A percentile compares a stretch with the other conserved stretches of the same genome.
phyloP scores from a whole-genome alignment of 306 rosid genomes.

The Astragalus membranaceus region DNA sequence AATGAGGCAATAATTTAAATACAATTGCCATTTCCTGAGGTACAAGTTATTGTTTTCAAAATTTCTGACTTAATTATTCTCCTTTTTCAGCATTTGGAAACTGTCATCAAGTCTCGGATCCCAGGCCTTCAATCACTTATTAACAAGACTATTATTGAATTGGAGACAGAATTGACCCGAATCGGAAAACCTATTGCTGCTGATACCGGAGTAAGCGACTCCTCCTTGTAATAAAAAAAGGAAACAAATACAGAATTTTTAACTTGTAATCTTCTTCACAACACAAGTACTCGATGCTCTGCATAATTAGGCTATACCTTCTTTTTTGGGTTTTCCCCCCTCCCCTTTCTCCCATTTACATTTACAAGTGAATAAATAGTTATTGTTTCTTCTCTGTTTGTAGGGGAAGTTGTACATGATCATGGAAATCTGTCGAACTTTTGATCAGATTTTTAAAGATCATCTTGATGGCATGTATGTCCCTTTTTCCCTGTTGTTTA shows the following conservation, averaged over 20 bases:
- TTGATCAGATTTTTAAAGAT: conserved; percentile 88
- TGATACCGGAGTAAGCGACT: conserved; percentile 80
- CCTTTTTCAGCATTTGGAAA: conserved; percentile 81
- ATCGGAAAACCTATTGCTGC: conserved; percentile 90
- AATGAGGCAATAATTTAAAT: conserved; percentile 4
- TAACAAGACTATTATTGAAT: conserved; percentile 74
- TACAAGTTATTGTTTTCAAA: neutral
- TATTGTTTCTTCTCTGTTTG: conserved; percentile 20
- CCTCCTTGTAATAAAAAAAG: neutral
- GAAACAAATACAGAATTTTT: neutral
- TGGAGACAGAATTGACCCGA: conserved; percentile 82
- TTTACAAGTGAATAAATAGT: neutral
- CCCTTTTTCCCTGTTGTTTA: neutral
- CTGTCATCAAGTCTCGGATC: conserved; percentile 90
- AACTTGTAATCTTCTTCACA: neutral
- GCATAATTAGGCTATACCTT: neutral
- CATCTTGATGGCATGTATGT: conserved; percentile 97
- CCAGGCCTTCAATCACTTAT: conserved; percentile 95
- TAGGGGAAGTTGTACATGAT: conserved; percentile 87
- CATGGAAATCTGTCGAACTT: conserved; percentile 89
- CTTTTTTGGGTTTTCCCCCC: neutral
- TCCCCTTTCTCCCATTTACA: neutral
- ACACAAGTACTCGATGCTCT: neutral
- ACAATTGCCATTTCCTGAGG: neutral
- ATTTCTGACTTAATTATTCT: neutral